Conservation (phyloP, 306 rosid species). For the Ormosia semicastrata region DNA sequence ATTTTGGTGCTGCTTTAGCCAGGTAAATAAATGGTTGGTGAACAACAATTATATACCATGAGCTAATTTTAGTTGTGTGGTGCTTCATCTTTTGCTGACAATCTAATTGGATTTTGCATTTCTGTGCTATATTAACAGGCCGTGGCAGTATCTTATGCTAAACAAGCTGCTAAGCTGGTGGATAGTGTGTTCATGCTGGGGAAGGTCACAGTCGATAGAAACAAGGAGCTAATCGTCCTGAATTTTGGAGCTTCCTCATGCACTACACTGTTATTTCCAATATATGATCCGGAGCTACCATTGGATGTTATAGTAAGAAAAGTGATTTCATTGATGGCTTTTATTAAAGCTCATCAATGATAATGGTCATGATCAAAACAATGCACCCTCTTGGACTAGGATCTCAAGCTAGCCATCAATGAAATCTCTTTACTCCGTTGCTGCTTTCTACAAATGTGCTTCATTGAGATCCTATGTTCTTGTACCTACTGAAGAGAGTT, state of each 20-base stretch:
- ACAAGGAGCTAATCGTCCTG: too few relatives aligned
- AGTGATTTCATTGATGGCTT: background rate
- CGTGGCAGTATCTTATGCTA: background rate
- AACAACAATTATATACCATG: background rate
- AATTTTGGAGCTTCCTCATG: too few relatives aligned
- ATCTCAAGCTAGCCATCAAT: background rate
- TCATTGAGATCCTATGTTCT: conserved; percentile 20
- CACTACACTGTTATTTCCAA: too few relatives aligned
- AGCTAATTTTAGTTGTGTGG: background rate
- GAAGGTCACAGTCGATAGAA: too few relatives aligned
- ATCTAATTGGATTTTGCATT: background rate
- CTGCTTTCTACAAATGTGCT: conserved; percentile 11
- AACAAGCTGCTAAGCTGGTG: background rate
- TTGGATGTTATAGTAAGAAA: background rate
- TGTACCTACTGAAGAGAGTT: conserved; percentile 33
- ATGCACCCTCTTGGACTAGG: background rate
- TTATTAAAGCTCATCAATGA: background rate
- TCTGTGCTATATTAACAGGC: background rate
- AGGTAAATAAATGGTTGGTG: background rate
- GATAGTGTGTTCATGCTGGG: too few relatives aligned
- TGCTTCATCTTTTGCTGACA: background rate
- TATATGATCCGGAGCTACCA: background rate
- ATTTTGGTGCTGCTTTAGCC: background rate
- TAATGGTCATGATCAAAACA: background rate
- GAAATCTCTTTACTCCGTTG: background rate